Base-by-base conservation (phyloP, 2,329 filamentous ascomycete genomes). In the Zasmidium angulare region DNA sequence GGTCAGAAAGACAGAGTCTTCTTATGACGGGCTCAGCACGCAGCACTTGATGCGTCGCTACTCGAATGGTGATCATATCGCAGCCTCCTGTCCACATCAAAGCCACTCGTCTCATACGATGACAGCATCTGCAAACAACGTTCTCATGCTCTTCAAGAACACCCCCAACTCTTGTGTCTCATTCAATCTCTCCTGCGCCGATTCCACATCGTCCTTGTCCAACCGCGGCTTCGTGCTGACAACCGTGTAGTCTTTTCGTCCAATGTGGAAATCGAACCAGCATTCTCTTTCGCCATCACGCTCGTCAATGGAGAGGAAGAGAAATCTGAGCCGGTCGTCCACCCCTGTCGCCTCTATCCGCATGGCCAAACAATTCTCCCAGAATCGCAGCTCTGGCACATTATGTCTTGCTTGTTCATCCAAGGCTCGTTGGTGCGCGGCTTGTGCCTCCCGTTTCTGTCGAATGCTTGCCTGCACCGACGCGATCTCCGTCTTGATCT, bases 361-460 rank as follows among this genome's bases (percentile, higher is more conserved):
- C 72, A 98, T 76, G 59, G 93, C 93, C 60, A 99, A 80, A 72
- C 93, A 95, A 56, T 89, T 89, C 74, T 96, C 90, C 95, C 95
- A 99, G 73, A 98, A 98, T 67, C 93, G 90, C 49, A 99, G 82
- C 78, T 99, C 95, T 0, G 95, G 95, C 47, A 90, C 85, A 76
- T 99, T 98, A 76, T 93, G 90, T 31, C 91, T 86, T 55, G 89
- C 86, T 77, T 98, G 93, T 1, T 88, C 84, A 69, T 96, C 91
- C 40, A 96, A 81, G 67, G 91, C 87, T 63, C 85, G 83, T 50
- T 89, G 86, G 72, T 90, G 86, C 63, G 85, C 84, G 53, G 86
- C 81, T 76, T 92, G 89, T 12, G 88, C 87, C n/a, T 88, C 87
- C 21, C 89, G 77, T 46, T 85, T 83, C 26, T 84, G 79, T 55